These are phyloP conservation scores for Zelonia costaricensis DNA, from an alignment of 208 protist genomes.

Conservation along the genomic window DNA sequence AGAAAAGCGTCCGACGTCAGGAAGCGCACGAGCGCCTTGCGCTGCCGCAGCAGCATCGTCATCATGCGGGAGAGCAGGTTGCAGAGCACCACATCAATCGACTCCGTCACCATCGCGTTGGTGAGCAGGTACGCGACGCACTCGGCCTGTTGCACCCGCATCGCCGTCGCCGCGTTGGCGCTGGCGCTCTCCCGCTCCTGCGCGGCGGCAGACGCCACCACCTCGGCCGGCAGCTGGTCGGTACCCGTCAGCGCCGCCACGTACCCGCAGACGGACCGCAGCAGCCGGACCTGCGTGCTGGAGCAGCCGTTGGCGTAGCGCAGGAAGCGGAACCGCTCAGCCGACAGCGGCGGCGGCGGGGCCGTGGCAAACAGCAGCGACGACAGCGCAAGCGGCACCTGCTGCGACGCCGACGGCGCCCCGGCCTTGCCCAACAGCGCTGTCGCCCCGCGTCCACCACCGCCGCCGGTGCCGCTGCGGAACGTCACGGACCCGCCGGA, in stretches of 20 bases:
- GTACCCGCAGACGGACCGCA: constrained; percentile 65
- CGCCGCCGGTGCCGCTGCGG: too few relatives aligned
- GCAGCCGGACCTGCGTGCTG: constrained; percentile 44
- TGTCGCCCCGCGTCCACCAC: background rate
- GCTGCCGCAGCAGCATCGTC: constrained; percentile 40
- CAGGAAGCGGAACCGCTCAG: constrained; percentile 71
- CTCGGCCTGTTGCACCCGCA: constrained; percentile 36
- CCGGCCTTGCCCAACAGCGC: background rate
- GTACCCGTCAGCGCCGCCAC: constrained; percentile 59
- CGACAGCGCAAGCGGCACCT: background rate
- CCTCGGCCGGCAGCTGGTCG: constrained; percentile 24
- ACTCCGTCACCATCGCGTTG: constrained; percentile 73
- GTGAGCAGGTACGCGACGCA: constrained; percentile 58
- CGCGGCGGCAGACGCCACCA: constrained; percentile 9
- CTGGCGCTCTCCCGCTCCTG: constrained; percentile 22
- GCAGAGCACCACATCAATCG: constrained; percentile 58
- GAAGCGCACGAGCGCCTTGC: constrained; percentile 46
- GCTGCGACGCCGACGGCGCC: background rate
- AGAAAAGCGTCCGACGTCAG: constrained; percentile 44
- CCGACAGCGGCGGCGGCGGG: constrained; percentile 28
- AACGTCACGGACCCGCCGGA: background rate
- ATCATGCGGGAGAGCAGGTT: constrained; percentile 55
- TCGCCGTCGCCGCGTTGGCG: constrained; percentile 8
- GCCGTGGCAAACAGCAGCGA: constrained; percentile 7
- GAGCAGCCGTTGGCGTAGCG: constrained; percentile 82